These are phyloP conservation scores for Quercus berberidifolia DNA, from an alignment of 306 rosid species.

Conservation along the genomic window DNA sequence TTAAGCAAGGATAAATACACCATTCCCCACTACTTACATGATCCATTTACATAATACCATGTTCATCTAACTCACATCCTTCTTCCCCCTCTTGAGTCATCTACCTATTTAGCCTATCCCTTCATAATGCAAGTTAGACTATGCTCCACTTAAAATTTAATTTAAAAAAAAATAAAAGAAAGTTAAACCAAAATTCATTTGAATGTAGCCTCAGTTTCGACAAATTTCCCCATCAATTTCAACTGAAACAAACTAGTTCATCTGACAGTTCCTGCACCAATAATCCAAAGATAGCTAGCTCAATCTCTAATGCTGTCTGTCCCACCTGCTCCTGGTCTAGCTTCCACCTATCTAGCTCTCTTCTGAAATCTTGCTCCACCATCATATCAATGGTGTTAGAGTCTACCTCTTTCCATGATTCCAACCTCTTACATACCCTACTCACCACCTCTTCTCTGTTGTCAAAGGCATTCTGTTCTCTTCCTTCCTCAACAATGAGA, in stretches of 20 bases:
- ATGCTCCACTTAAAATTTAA: slow-evolving; percentile 39
- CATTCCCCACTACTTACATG: slow-evolving; percentile 32
- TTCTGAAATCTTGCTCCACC: slow-evolving; percentile 64
- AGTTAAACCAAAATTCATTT: slow-evolving; percentile 22
- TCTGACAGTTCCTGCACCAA: slow-evolving; percentile 64
- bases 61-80: slow-evolving; percentile 22
- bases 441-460: slow-evolving; percentile 35
- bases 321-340: slow-evolving; percentile 33
- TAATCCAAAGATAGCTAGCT: slow-evolving; percentile 51
- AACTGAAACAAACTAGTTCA: slow-evolving; percentile 45
- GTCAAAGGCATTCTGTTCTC: slow-evolving; percentile 7
- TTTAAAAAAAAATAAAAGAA: slow-evolving; percentile 11
- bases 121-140: slow-evolving; percentile 40
- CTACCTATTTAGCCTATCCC: slow-evolving; percentile 41
- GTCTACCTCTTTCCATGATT: slow-evolving; percentile 71
- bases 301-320: slow-evolving; percentile 57
- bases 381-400: slow-evolving; percentile 76
- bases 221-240: slow-evolving; percentile 25
- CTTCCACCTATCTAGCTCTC: slow-evolving; percentile 60
- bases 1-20: slow-evolving; percentile 36
- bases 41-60: slow-evolving; percentile 42
- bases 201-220: slow-evolving; percentile 10
- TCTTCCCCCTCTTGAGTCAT: slow-evolving; percentile 10
- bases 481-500: slow-evolving; percentile 65
- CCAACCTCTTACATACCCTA: slow-evolving; percentile 52